A percentile compares a stretch with the other conserved stretches of the same genome.
Evolutionary conservation across 345 rosid species (phyloP).

Genomic region (Eutrema heterophyllum): DNA sequence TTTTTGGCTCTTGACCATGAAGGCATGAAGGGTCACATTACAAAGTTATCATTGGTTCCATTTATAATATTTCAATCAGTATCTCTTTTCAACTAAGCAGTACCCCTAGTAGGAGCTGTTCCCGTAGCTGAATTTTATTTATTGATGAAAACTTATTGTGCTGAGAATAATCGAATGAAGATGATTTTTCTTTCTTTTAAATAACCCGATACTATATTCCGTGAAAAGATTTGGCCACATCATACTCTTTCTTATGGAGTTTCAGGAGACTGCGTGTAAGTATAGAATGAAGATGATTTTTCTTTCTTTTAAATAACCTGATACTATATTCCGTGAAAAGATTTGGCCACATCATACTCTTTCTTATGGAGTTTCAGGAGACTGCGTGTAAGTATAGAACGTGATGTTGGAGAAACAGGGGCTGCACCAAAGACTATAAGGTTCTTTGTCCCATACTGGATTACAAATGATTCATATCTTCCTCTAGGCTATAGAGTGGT

Average conservation of each 20-base stretch:
- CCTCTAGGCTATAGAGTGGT: constrained; percentile 79
- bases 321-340: background rate
- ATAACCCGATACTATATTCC: background rate
- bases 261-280: constrained; percentile 93
- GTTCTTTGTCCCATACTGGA: constrained; percentile 97
- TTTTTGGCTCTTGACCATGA: constrained; percentile 9
- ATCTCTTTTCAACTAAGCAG: background rate
- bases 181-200: background rate
- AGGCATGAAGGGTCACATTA: background rate
- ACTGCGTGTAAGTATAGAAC: constrained; percentile 83
- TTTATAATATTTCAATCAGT: background rate
- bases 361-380: constrained; percentile 53
- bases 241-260: constrained; percentile 1
- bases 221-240: background rate
- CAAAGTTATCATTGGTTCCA: background rate
- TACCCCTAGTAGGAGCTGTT: background rate
- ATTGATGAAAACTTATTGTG: background rate
- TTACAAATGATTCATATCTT: constrained; percentile 68
- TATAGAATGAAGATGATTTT: background rate
- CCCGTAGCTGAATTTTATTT: background rate
- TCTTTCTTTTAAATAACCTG: background rate
- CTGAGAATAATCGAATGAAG: background rate
- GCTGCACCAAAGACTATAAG: constrained; percentile 86
- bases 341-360: background rate
- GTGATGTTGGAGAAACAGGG: constrained; percentile 84